Conservation (phyloP, 441 rosid species). For the Bocquillonia castaneifolia region DNA sequence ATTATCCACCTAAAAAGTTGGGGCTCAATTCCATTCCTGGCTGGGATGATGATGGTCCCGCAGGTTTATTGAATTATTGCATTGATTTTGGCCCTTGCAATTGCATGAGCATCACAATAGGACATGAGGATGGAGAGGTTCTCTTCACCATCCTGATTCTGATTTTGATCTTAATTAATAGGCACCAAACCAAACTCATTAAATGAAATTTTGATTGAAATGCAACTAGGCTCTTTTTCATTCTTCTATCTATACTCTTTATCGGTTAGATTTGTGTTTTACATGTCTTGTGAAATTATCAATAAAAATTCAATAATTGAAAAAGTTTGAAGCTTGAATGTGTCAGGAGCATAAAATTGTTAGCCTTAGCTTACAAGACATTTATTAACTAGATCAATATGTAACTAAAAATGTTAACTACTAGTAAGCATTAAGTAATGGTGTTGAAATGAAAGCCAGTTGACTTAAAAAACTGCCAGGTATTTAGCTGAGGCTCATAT, state of each 20-base stretch:
- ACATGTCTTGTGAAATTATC: no score
- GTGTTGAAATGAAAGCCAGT: background rate
- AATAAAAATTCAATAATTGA: no score
- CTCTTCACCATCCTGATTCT: background rate
- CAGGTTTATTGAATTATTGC: slow-evolving; percentile 3
- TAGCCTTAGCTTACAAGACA: no score
- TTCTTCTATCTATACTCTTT: no score
- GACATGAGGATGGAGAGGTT: background rate
- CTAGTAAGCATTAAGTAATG: background rate
- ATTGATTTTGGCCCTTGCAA: background rate
- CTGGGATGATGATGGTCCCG: slow-evolving; percentile 3
- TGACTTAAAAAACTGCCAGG: slow-evolving; percentile 35
- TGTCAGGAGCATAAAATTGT: no score
- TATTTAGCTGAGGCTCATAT: slow-evolving; percentile 88
- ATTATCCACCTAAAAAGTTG: background rate
- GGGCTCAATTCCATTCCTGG: background rate
- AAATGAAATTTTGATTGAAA: no score
- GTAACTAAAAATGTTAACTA: background rate
- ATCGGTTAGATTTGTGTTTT: no score
- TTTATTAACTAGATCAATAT: no score
- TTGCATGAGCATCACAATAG: background rate
- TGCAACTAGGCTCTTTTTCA: no score
- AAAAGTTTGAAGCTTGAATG: no score
- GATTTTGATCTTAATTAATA: background rate
- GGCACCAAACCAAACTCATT: background rate